phyloP scores from a whole-genome alignment of 345 rosid species.

The Euphorbia pulcherrima region DNA sequence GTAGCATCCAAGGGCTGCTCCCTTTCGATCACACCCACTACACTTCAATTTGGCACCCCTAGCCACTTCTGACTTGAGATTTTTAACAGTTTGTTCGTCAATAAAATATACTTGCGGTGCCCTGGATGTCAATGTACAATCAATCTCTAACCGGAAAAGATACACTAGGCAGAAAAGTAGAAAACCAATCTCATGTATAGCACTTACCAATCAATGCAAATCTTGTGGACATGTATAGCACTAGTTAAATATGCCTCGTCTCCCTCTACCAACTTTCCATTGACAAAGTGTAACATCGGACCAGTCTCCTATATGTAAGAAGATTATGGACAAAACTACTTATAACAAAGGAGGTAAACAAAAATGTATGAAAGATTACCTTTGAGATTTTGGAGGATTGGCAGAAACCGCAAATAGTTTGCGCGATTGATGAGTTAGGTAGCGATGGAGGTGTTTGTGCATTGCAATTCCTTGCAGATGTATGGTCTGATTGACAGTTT shows the following conservation, averaged over 20 bases:
- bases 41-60: conserved; percentile 82
- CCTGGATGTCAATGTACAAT: conserved; percentile 39
- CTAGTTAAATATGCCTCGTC: conserved; percentile 37
- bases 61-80: conserved; percentile 64
- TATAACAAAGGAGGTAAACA: neutral
- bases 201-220: conserved; percentile 86
- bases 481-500: conserved; percentile 11
- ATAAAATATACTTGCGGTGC: conserved; percentile 72
- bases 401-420: conserved; percentile 65
- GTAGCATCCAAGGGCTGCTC: conserved; percentile 86
- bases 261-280: conserved; percentile 49
- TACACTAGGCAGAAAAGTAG: neutral
- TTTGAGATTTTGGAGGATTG: conserved; percentile 48
- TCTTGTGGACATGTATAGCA: conserved; percentile 66
- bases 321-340: neutral
- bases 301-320: conserved; percentile 51
- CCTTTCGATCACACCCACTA: conserved; percentile 62
- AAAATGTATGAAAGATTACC: conserved; percentile 31
- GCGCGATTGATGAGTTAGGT: conserved; percentile 19
- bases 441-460: conserved; percentile 15
- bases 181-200: no score
- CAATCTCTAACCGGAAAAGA: neutral
- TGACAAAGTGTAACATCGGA: conserved; percentile 59
- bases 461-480: conserved; percentile 2
- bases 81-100: conserved; percentile 47